Evolutionary conservation across 177 flowering plant genomes (phyloP).

Genomic region (Vitis hybrid): DNA sequence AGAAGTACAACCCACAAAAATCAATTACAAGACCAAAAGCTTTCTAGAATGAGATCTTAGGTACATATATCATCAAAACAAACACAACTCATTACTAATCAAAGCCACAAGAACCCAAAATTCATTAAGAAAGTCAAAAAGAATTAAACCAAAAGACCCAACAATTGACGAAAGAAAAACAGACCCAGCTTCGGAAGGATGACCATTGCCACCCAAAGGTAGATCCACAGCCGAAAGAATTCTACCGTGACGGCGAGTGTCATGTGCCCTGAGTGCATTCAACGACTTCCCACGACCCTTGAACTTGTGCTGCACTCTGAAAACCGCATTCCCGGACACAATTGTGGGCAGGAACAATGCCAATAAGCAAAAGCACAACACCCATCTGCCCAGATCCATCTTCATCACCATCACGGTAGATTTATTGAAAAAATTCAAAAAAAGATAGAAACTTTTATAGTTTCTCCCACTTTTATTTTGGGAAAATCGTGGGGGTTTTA

Average conservation of each 20-base stretch:
- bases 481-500: too few species aligned
- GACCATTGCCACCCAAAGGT: constrained; percentile 55
- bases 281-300: constrained; percentile 30
- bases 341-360: not conserved
- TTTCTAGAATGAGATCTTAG: too few species aligned
- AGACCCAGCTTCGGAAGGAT: constrained; percentile 56
- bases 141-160: not conserved
- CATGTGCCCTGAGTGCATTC: constrained; percentile 39
- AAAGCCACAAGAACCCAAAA: not conserved
- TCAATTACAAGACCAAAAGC: too few species aligned
- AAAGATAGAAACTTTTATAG: too few species aligned
- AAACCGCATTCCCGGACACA: constrained; percentile 30
- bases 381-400: constrained; percentile 8
- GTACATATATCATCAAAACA: too few species aligned
- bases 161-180: constrained; percentile 7
- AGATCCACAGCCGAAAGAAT: constrained; percentile 45
- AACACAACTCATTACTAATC: too few species aligned
- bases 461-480: too few species aligned
- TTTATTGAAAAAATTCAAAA: too few species aligned
- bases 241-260: constrained; percentile 48
- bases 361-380: not conserved
- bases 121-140: not conserved
- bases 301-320: constrained; percentile 44
- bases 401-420: not conserved
- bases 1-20: too few species aligned